Evolutionary conservation across 73 alveolate species (phyloP), one percentile per base, ranked within the genome.

Genomic region (Stentor coeruleus): DNA sequence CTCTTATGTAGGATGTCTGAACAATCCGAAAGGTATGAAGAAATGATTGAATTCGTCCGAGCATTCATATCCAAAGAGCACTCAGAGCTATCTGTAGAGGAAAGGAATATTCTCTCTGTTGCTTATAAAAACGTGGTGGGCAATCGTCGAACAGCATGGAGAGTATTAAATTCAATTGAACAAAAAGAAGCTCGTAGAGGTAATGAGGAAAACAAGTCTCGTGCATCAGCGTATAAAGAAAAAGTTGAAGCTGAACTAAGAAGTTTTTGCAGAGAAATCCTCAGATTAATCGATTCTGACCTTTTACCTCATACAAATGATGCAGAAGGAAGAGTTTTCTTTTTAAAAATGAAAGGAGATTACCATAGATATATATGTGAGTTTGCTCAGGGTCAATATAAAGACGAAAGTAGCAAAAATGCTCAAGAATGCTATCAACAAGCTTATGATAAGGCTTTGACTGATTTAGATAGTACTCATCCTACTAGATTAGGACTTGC

Each of bases 311-410:
- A 77, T 72, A 88, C 90, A 3, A 57, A 80, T 39, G 91, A 88
- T 37, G 94, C 39, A 37, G 95, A 90, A 75, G 76, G 90, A 28
- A 92, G 90, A 82, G 86, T 92, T 36, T 92, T 87, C 92, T 92
- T 83, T 82, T 76, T 85, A 49, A 92, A 92, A 82, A 86, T 92
- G 87, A 91, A 88, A 76, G 98, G 92, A 3, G 98, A 92, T 80
- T 90, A 87, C 59, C 84, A 90, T 81, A 87, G 97, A 85, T 92
- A 89, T 79, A 87, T 92, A 3, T 86, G 90, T 2, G 97, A 92
- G 85, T 79, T 74, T 84, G 95, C 93, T 28, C 59, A 60, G 58
- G 94, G 91, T 37, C 91, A 72, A 39, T 60, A 77, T 81, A 88
- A 86, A 66, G 91, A 89, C 76, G 91, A 86, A 83, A 95, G 82